Conservation (phyloP, 1,284 basidiomycete species). For the Irpex sp. region DNA sequence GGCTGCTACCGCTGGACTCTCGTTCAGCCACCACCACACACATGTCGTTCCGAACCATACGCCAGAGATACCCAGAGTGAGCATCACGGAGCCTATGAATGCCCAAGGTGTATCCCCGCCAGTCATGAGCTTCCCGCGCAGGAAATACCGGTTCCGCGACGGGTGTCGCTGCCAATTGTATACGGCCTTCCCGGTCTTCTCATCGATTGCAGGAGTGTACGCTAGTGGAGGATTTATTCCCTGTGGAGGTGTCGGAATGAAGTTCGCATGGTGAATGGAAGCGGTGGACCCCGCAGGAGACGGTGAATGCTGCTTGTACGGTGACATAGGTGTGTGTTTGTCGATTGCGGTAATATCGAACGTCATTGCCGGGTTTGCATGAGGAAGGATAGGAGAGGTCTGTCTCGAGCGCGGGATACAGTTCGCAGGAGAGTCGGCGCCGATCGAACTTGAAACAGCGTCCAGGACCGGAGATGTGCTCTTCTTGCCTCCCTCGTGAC, state of each 20-base stretch:
- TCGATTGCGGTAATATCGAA: constrained; percentile 22
- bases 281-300: constrained; percentile 19
- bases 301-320: constrained; percentile 23
- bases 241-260: constrained; percentile 32
- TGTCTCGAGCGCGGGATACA: constrained; percentile 20
- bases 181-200: constrained; percentile 37
- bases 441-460: constrained; percentile 3
- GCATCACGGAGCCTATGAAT: constrained; percentile 59
- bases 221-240: constrained; percentile 31
- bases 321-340: constrained; percentile 12
- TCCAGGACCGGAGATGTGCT: constrained; percentile 11
- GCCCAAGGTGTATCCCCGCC: constrained; percentile 85
- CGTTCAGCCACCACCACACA: constrained; percentile 82
- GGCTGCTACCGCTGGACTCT: constrained; percentile 72
- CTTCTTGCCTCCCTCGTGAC: constrained; percentile 39
- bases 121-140: constrained; percentile 67
- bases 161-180: constrained; percentile 62
- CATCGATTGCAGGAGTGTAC: constrained; percentile 42
- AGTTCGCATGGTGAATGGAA: constrained; percentile 34
- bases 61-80: constrained; percentile 68
- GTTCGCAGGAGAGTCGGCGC: constrained; percentile 8
- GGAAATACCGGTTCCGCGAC: constrained; percentile 74
- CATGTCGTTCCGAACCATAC: constrained; percentile 84
- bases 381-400: constrained; percentile 21
- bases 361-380: constrained; percentile 17